These are phyloP conservation scores for Aspergillus carlsbadensis DNA, from an alignment of 495 filamentous ascomycete species.

Conservation along the genomic window DNA sequence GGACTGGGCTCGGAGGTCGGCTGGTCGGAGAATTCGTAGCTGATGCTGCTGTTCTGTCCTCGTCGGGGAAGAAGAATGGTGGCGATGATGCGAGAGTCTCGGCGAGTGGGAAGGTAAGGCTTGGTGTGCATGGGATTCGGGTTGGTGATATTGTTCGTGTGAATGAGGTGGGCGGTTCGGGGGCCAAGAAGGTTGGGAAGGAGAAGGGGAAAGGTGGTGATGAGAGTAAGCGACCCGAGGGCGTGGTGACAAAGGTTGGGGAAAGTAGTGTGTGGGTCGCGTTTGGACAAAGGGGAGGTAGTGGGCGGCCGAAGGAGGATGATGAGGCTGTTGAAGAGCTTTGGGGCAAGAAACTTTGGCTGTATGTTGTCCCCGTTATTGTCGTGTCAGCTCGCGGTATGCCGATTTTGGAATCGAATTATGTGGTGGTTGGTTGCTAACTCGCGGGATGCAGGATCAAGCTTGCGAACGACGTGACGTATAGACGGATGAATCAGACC, in stretches of 20 bases:
- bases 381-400: background rate
- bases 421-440: slow-evolving; percentile 8
- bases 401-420: background rate
- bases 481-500: slow-evolving; percentile 82
- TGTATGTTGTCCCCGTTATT: slow-evolving; percentile 40
- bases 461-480: slow-evolving; percentile 92
- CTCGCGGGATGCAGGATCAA: slow-evolving; percentile 61
- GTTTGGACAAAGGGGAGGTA: slow-evolving; percentile 63
- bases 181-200: slow-evolving; percentile 67
- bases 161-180: slow-evolving; percentile 60
- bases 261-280: slow-evolving; percentile 62
- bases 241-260: slow-evolving; percentile 73
- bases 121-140: slow-evolving; percentile 81
- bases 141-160: slow-evolving; percentile 86
- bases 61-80: slow-evolving; percentile 13
- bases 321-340: slow-evolving; percentile 61
- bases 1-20: slow-evolving; percentile 89
- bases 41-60: slow-evolving; percentile 62
- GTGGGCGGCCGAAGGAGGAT: slow-evolving; percentile 44
- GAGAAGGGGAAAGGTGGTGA: slow-evolving; percentile 62
- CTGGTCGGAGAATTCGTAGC: slow-evolving; percentile 78
- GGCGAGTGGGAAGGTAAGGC: slow-evolving; percentile 27
- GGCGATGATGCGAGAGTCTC: slow-evolving; percentile 38
- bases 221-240: slow-evolving; percentile 57
- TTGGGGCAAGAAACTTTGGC: slow-evolving; percentile 61